Evolutionary conservation across 768 basidiomycete species (phyloP).

Genomic region (Kwoniella sp.): DNA sequence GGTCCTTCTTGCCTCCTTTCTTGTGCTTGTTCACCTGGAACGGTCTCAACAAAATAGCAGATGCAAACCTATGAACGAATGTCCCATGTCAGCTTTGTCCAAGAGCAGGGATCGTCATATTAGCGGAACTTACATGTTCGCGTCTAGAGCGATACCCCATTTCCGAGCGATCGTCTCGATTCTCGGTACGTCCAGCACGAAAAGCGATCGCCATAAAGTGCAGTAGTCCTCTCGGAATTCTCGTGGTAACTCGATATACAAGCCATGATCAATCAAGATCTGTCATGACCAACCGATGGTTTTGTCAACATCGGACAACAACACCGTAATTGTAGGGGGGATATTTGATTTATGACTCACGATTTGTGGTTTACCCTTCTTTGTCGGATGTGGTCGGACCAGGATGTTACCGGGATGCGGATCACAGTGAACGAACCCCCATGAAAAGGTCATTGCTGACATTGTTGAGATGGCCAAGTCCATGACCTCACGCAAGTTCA

Average conservation of each 20-base stretch:
- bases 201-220: conserved; percentile 64
- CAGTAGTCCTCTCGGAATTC: conserved; percentile 76
- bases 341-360: too few relatives aligned
- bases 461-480: conserved; percentile 83
- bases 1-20: conserved; percentile 24
- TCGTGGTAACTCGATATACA: conserved; percentile 74
- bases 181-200: conserved; percentile 54
- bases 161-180: conserved; percentile 53
- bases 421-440: conserved; percentile 78
- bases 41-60: conserved; percentile 56
- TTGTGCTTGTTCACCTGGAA: conserved; percentile 48
- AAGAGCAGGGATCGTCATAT: too few relatives aligned
- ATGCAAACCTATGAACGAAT: conserved; percentile 50
- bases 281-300: conserved; percentile 59
- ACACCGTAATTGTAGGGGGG: too few relatives aligned
- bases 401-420: conserved; percentile 64
- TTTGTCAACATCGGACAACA: too few relatives aligned
- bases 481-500: conserved; percentile 64
- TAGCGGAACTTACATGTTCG: conserved; percentile 55
- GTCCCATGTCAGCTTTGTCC: neutral
- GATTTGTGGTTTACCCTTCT: conserved; percentile 57
- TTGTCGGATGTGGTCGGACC: conserved; percentile 68
- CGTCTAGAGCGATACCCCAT: conserved; percentile 57
- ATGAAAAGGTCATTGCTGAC: conserved; percentile 83
- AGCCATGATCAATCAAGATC: conserved; percentile 87